Evolutionary conservation across 108 stramenopile genomes (phyloP).

Genomic region (Nitzschia sp.): DNA sequence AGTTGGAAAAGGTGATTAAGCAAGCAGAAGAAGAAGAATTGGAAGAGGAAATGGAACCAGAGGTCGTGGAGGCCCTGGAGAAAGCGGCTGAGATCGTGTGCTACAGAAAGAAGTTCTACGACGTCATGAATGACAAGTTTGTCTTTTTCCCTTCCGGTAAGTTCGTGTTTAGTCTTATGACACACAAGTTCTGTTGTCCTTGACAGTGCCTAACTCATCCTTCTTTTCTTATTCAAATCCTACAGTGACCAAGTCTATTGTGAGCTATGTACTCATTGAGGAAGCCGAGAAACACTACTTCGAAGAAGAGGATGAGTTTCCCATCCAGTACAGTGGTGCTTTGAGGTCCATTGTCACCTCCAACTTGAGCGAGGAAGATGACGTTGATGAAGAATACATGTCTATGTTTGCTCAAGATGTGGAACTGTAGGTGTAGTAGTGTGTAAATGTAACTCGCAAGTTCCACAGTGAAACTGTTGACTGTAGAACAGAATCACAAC

Average conservation of each 20-base stretch:
- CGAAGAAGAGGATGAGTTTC: conserved; percentile 40
- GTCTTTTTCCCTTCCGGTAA: conserved; percentile 21
- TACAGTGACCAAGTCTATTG: conserved; percentile 9
- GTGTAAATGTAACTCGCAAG: neutral
- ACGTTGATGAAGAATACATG: conserved; percentile 39
- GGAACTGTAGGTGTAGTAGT: conserved; percentile 2
- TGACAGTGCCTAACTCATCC: neutral
- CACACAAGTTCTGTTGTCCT: neutral
- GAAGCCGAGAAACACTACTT: conserved; percentile 34
- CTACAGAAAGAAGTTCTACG: conserved; percentile 30
- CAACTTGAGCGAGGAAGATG: conserved; percentile 13
- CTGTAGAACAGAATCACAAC: too few species aligned
- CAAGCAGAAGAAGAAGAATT: conserved; percentile 24
- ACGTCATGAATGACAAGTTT: conserved; percentile 32
- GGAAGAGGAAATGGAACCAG: conserved; percentile 27
- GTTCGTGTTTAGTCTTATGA: neutral
- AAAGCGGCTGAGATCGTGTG: conserved; percentile 27
- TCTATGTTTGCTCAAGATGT: conserved; percentile 15
- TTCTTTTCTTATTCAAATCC: neutral
- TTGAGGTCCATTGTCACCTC: conserved; percentile 14
- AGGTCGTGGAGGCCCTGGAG: conserved; percentile 25
- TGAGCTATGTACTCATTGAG: conserved; percentile 30
- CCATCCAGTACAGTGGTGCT: conserved; percentile 14
- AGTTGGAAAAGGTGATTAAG: conserved; percentile 19
- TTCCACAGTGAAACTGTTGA: too few species aligned